These are phyloP conservation scores for Phyllosticta citribraziliensis DNA, from an alignment of 2,329 filamentous ascomycete genomes.

Conservation along the genomic window DNA sequence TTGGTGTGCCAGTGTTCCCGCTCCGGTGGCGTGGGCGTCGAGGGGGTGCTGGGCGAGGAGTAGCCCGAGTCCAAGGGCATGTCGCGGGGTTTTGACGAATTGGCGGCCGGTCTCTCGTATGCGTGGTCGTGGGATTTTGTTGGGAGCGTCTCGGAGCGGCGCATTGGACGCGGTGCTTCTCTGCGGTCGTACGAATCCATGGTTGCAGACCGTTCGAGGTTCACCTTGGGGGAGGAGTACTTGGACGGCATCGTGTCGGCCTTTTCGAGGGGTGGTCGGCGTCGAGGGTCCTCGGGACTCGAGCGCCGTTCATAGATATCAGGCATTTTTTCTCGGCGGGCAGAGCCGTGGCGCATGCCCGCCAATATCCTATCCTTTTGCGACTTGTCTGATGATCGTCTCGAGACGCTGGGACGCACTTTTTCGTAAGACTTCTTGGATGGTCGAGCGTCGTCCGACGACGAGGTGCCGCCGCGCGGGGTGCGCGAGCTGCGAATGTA, in stretches of 20 bases:
- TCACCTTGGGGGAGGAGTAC: slow-evolving; percentile 17
- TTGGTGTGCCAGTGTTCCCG: slow-evolving; percentile 15
- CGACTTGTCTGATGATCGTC: not conserved
- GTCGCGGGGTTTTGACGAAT: slow-evolving; percentile 22
- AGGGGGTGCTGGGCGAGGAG: slow-evolving; percentile 17
- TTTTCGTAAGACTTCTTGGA: not conserved
- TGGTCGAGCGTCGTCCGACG: not conserved
- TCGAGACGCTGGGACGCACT: slow-evolving; percentile 2
- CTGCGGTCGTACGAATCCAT: slow-evolving; percentile 19
- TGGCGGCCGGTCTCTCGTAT: slow-evolving; percentile 18
- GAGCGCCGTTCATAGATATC: slow-evolving; percentile 22
- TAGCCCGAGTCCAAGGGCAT: slow-evolving; percentile 15
- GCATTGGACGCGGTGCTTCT: slow-evolving; percentile 25
- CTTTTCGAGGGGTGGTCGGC: slow-evolving; percentile 28
- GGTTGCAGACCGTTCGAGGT: slow-evolving; percentile 22
- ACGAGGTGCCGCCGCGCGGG: not conserved
- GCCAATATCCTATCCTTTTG: slow-evolving; percentile 5
- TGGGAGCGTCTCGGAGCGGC: slow-evolving; percentile 31
- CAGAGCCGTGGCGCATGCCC: not conserved
- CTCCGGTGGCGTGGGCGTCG: slow-evolving; percentile 18
- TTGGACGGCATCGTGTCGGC: slow-evolving; percentile 26
- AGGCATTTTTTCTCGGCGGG: slow-evolving; percentile 17
- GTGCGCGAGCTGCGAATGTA: not conserved
- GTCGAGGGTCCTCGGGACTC: slow-evolving; percentile 20
- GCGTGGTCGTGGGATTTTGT: slow-evolving; percentile 17